Evolutionary conservation across 805 yeast genomes (phyloP).

Genomic region (Tanozyma kutaoensis): DNA sequence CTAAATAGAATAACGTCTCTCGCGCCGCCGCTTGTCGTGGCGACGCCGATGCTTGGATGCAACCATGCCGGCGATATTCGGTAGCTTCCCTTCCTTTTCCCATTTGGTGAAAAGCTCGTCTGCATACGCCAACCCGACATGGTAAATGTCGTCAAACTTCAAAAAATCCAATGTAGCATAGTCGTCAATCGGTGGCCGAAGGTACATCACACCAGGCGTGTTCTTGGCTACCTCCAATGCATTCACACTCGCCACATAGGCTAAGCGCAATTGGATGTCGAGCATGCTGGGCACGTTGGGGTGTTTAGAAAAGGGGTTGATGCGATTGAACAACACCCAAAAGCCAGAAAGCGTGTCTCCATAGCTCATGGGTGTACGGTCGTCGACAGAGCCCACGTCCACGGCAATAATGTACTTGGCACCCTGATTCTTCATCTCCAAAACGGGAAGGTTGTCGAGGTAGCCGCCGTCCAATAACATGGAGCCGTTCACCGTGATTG

Average conservation of each 20-base stretch:
- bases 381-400: conserved; percentile 94
- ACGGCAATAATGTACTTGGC: conserved; percentile 82
- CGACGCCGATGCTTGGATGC: no score
- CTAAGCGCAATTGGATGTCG: conserved; percentile 84
- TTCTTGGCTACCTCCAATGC: conserved; percentile 80
- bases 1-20: no score
- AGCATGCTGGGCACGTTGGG: conserved; percentile 92
- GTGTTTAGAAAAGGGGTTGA: conserved; percentile 80
- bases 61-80: no score
- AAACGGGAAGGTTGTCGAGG: conserved; percentile 84
- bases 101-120: conserved; percentile 36
- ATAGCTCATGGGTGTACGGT: conserved; percentile 75
- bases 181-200: conserved; percentile 88
- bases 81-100: no score
- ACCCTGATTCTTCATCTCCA: conserved; percentile 83
- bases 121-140: conserved; percentile 71
- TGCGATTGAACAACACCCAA: conserved; percentile 78
- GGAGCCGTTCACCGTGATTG: conserved; percentile 75
- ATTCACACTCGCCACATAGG: conserved; percentile 90
- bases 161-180: conserved; percentile 89
- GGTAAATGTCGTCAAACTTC: conserved; percentile 79
- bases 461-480: conserved; percentile 96
- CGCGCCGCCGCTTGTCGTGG: no score
- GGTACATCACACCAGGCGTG: conserved; percentile 73
- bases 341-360: conserved; percentile 90